Evolutionary conservation across 805 yeast species (phyloP).

Genomic region (Metschnikowia baotianmanensis): DNA sequence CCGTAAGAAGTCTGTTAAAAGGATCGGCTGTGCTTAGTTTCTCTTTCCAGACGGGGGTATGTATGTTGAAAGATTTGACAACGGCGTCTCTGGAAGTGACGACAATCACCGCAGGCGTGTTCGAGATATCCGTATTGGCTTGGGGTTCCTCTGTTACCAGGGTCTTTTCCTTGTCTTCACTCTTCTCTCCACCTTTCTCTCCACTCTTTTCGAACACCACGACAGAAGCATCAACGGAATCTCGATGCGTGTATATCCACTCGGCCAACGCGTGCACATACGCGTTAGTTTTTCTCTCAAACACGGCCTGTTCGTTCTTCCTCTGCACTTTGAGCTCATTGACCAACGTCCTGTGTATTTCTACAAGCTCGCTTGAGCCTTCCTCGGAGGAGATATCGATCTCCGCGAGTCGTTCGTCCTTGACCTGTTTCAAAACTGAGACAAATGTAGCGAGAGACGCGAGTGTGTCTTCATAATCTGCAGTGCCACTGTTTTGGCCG

Average conservation of each 20-base stretch:
- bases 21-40: conserved; percentile 4
- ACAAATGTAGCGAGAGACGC: conserved; percentile 21
- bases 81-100: conserved; percentile 5
- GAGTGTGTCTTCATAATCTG: conserved; percentile 19
- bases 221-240: conserved; percentile 1
- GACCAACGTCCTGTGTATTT: conserved; percentile 29
- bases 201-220: conserved; percentile 1
- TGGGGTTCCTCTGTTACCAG: not conserved
- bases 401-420: conserved; percentile 30
- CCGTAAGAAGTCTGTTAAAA: conserved; percentile 1
- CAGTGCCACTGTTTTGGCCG: conserved; percentile 9
- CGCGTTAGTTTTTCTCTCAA: conserved; percentile 16
- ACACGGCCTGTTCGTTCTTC: conserved; percentile 10
- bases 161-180: not conserved
- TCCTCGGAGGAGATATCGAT: conserved; percentile 19
- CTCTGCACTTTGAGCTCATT: conserved; percentile 22
- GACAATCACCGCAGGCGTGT: not conserved
- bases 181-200: not conserved
- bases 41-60: conserved; percentile 3
- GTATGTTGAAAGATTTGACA: not conserved
- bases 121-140: not conserved
- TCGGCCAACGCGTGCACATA: conserved; percentile 14
- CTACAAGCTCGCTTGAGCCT: conserved; percentile 24
- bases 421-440: conserved; percentile 16
- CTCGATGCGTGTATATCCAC: conserved; percentile 17